phyloP scores from a whole-genome alignment of 2,329 filamentous ascomycete genomes.

The Fusarium multiceps region DNA sequence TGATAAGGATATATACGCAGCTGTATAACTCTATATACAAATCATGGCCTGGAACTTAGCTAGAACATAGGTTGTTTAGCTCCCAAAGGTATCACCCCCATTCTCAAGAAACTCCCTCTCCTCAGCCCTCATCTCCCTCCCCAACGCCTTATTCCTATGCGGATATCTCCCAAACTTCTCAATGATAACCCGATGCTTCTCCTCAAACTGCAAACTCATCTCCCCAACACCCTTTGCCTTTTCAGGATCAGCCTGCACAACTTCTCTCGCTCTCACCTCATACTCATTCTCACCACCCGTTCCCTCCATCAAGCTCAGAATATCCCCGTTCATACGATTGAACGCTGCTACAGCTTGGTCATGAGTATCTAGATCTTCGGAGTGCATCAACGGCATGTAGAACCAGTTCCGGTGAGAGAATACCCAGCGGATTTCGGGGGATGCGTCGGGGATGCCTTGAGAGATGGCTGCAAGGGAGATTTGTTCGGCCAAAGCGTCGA shows the following conservation, averaged over 20 bases:
- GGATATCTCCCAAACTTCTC: constrained; percentile 68
- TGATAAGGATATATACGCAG: too few species aligned
- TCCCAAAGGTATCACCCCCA: constrained; percentile 55
- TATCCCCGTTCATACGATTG: constrained; percentile 48
- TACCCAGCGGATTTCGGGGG: constrained; percentile 49
- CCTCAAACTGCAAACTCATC: constrained; percentile 51
- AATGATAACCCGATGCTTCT: constrained; percentile 62
- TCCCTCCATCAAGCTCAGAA: constrained; percentile 48
- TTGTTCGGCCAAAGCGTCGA: constrained; percentile 65
- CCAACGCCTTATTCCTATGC: constrained; percentile 65
- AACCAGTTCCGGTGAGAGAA: constrained; percentile 64
- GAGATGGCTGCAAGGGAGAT: constrained; percentile 54
- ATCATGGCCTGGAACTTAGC: too few species aligned
- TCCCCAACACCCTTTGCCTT: constrained; percentile 42
- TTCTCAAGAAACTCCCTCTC: constrained; percentile 63
- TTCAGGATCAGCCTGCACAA: constrained; percentile 44
- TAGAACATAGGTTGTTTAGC: too few species aligned
- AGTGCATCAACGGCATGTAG: constrained; percentile 70
- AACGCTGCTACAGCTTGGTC: constrained; percentile 50
- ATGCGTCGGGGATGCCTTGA: constrained; percentile 45
- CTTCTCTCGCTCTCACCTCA: constrained; percentile 44
- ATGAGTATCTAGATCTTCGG: constrained; percentile 62
- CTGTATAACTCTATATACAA: too few species aligned
- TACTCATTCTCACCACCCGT: constrained; percentile 39
- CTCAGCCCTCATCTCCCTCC: constrained; percentile 59